These are phyloP conservation scores for Ananas comosus DNA, from an alignment of 176 grass and related monocot genomes.

Conservation along the genomic window DNA sequence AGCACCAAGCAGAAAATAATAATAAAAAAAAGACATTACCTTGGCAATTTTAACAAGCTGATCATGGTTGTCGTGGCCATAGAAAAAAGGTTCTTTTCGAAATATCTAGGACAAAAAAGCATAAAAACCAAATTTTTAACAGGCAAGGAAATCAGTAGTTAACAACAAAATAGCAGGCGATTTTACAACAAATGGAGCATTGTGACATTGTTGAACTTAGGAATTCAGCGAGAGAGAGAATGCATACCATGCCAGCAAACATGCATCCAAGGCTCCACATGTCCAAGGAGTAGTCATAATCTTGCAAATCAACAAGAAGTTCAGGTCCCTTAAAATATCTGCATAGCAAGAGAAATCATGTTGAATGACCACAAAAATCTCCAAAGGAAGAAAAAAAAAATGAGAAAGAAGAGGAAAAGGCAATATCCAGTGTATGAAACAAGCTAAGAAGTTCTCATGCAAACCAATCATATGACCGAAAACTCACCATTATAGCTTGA, in stretches of 20 bases:
- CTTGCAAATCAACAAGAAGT: conserved; percentile 82
- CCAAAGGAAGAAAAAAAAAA: neutral
- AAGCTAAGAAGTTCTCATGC: too few relatives aligned
- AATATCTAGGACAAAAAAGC: conserved; percentile 67
- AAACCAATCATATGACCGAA: too few relatives aligned
- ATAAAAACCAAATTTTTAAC: neutral
- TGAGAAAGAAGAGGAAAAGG: neutral
- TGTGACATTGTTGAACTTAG: too few relatives aligned
- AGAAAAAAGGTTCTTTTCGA: conserved; percentile 99
- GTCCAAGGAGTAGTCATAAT: conserved; percentile 83
- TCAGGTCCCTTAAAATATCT: conserved; percentile 85
- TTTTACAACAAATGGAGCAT: neutral
- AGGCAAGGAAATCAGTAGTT: neutral
- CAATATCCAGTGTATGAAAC: neutral
- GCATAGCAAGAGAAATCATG: conserved; percentile 15
- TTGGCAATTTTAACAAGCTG: conserved; percentile 98
- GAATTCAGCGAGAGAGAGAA: neutral
- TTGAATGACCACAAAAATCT: neutral
- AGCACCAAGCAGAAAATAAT: neutral
- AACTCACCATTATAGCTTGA: too few relatives aligned
- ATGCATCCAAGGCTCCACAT: conserved; percentile 95
- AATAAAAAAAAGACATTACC: conserved; percentile 19
- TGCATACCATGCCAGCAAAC: conserved; percentile 76
- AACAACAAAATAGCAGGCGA: neutral
- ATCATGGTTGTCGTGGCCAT: conserved; percentile 97